A percentile compares a stretch with the other conserved stretches of the same genome.
Evolutionary conservation across 2,329 filamentous ascomycete genomes (phyloP).

Genomic region (Ascochyta lentis): DNA sequence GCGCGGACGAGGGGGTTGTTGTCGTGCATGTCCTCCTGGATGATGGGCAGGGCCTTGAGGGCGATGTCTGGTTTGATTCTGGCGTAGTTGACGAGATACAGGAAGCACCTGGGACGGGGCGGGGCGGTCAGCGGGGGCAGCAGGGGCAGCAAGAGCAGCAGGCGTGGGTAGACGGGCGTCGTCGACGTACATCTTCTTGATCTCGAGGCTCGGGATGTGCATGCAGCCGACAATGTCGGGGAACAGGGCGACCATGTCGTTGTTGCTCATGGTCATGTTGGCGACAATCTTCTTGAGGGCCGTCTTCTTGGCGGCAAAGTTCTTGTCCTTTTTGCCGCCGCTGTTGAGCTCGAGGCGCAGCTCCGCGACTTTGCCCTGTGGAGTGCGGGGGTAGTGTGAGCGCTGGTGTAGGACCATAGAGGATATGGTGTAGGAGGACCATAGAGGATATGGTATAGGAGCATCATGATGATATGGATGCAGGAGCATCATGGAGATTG

Average conservation of each 20-base stretch:
- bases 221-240: constrained; percentile 96
- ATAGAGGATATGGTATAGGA: too few relatives aligned
- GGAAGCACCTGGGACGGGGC: constrained; percentile 76
- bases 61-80: constrained; percentile 93
- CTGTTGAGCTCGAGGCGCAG: constrained; percentile 91
- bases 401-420: constrained; percentile 38
- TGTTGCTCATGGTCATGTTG: constrained; percentile 99
- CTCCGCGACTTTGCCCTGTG: constrained; percentile 98
- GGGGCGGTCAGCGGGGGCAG: constrained; percentile 38
- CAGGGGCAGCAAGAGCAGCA: too few relatives aligned
- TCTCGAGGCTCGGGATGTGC: constrained; percentile 91
- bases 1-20: constrained; percentile 90
- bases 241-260: constrained; percentile 97
- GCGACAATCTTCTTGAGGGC: constrained; percentile 99
- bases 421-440: constrained; percentile 27
- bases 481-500: too few relatives aligned
- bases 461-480: too few relatives aligned
- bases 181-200: constrained; percentile 92
- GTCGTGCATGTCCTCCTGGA: constrained; percentile 94
- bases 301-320: constrained; percentile 92
- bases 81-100: constrained; percentile 97
- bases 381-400: constrained; percentile 57
- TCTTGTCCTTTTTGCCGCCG: constrained; percentile 98
- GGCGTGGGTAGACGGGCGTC: too few relatives aligned
- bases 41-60: constrained; percentile 85